Percentiles rank a stretch among this genome's conserved stretches.
These are phyloP conservation scores for Cubamyces lactineus DNA, from an alignment of 768 basidiomycete genomes.

Conservation along the genomic window DNA sequence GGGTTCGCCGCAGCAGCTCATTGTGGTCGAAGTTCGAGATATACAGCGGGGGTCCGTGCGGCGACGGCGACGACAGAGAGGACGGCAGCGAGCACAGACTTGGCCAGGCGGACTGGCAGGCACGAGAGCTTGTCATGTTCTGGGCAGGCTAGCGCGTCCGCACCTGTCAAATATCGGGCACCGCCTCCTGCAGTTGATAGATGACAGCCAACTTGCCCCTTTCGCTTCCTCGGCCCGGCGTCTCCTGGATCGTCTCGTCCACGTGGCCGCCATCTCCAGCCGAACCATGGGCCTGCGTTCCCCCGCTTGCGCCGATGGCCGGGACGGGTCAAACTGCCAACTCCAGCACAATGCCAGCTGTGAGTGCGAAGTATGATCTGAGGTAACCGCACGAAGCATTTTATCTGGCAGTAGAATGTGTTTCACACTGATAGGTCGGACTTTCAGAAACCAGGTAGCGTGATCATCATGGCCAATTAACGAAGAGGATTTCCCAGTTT, in stretches of 20 bases:
- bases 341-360: too few species aligned
- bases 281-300: too few species aligned
- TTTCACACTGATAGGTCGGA: neutral
- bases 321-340: too few species aligned
- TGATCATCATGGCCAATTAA: neutral
- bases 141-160: neutral
- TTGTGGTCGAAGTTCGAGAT: slow-evolving; percentile 34
- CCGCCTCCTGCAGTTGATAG: neutral
- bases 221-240: neutral
- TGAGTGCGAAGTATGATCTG: too few species aligned
- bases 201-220: neutral
- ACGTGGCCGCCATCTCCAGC: too few species aligned
- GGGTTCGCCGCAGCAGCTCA: slow-evolving; percentile 72
- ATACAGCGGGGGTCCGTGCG: neutral
- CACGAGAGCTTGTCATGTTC: neutral
- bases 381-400: too few species aligned
- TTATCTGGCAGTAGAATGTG: too few species aligned
- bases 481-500: neutral
- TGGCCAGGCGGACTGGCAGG: neutral
- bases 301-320: too few species aligned
- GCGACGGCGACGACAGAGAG: slow-evolving; percentile 4
- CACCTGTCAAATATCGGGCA: neutral
- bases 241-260: neutral
- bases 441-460: neutral
- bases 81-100: neutral